Percentiles rank a stretch among this genome's conserved stretches.
phyloP scores from a whole-genome alignment of 805 yeast species.

The Priceomyces medius region DNA sequence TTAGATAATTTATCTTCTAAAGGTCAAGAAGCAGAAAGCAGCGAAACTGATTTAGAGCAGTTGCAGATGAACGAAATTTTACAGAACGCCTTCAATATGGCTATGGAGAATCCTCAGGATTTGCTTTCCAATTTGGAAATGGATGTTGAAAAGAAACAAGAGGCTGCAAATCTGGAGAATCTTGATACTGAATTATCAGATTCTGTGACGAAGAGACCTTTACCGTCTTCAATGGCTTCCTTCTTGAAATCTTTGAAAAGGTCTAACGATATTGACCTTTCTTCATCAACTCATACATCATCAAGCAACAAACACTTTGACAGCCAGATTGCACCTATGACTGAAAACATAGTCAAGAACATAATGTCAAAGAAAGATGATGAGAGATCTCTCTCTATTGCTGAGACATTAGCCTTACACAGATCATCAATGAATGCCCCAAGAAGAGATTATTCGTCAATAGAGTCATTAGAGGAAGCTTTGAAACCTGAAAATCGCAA shows the following conservation, averaged over 20 bases:
- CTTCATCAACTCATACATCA: not conserved
- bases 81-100: slow-evolving; percentile 76
- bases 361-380: slow-evolving; percentile 8
- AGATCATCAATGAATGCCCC: slow-evolving; percentile 43
- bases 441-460: slow-evolving; percentile 27
- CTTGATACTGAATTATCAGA: slow-evolving; percentile 4
- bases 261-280: slow-evolving; percentile 14
- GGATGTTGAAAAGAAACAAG: slow-evolving; percentile 13
- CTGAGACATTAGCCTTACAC: slow-evolving; percentile 58
- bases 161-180: not conserved
- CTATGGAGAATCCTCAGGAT: slow-evolving; percentile 61
- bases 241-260: slow-evolving; percentile 15
- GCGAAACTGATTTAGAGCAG: slow-evolving; percentile 53
- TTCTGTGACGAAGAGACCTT: slow-evolving; percentile 1
- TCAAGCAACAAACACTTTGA: slow-evolving; percentile 1
- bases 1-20: not conserved
- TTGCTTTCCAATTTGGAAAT: slow-evolving; percentile 37
- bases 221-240: slow-evolving; percentile 14
- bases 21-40: slow-evolving; percentile 3
- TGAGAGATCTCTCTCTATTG: slow-evolving; percentile 45
- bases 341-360: slow-evolving; percentile 11
- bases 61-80: slow-evolving; percentile 64
- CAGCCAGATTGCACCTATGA: slow-evolving; percentile 7
- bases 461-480: slow-evolving; percentile 26
- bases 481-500: slow-evolving; percentile 15